Conservation (phyloP, 73 alveolate species). For the Effrenium voratum region DNA sequence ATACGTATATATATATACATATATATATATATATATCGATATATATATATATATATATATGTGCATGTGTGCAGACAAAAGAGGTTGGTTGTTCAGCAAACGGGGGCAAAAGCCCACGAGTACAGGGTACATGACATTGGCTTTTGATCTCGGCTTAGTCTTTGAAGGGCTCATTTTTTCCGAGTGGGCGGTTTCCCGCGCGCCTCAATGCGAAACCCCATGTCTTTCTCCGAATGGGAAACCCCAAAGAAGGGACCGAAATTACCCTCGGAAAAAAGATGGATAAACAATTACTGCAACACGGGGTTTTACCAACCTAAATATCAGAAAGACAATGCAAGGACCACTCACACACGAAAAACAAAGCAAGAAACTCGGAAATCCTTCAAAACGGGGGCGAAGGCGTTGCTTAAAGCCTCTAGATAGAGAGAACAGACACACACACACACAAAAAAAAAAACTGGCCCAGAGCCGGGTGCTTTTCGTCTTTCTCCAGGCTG, state of each 20-base stretch:
- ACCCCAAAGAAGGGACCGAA: no score
- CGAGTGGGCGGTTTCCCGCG: not conserved
- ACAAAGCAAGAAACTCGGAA: no score
- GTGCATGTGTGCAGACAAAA: not conserved
- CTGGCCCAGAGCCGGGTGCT: no score
- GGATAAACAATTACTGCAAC: no score
- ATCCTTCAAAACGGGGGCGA: no score
- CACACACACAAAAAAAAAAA: no score
- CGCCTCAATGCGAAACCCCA: not conserved
- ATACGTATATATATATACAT: not conserved
- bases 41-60: no score
- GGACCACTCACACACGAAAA: not conserved
- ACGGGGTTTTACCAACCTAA: not conserved
- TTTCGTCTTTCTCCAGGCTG: constrained; percentile 1
- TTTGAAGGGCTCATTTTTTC: no score
- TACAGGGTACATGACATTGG: not conserved
- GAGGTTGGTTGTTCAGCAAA: not conserved
- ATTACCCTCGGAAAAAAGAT: no score
- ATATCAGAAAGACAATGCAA: no score
- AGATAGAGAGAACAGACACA: no score
- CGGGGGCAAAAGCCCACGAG: not conserved
- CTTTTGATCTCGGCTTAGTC: not conserved
- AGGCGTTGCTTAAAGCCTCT: no score
- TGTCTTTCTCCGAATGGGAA: not conserved
- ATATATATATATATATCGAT: not conserved